Base-by-base conservation (phyloP, 2,329 filamentous ascomycete genomes). In the Metarhizium humberi region DNA sequence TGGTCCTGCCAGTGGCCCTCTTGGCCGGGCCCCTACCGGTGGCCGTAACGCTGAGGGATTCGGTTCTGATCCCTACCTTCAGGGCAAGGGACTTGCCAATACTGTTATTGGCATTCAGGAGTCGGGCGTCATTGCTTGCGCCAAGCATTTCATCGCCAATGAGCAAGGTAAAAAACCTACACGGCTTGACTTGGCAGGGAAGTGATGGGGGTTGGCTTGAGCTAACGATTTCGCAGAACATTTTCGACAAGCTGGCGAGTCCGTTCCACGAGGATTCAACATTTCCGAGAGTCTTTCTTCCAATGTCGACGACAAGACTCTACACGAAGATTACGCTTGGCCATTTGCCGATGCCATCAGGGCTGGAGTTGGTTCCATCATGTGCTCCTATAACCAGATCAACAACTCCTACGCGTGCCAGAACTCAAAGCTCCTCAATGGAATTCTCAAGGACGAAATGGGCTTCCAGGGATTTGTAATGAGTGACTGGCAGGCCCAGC, bases 401-500 rank as follows among this genome's bases (percentile, higher is more conserved):
- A 95, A 95, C 74, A 90, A 90, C 69, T 89, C 84, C 7, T 90
- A 90, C 62, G 79, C 72, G 20, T 94, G 90, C 71, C 87, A 92
- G 64, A 94, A 94, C 73, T 87, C 85, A 34, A 85, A 87, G 64
- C 70, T 87, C 10, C 72, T 90, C 61, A 94, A 94, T 66, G 82
- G 84, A 48, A 71, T 94, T 2, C 75, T 94, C 62, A 94, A 94
- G 73, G 79, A 80, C 32, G 88, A 94, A 70, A 76, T 92, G 1
- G 88, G 87, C 46, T 92, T 92, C 72, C 87, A 90, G 61, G 88
- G 88, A 0, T 90, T 90, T 63, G 79, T 92, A 56, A 84, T 89
- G 80, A 83, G 79, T n/a, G 89, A 95, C 67, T 94, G 88, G 87
- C 75, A 80, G 60, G 89, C 87, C 4, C 86, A 90, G 63, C 87